These are phyloP conservation scores for Pythium apleroticum DNA, from an alignment of 352 stramenopile species.

Conservation along the genomic window DNA sequence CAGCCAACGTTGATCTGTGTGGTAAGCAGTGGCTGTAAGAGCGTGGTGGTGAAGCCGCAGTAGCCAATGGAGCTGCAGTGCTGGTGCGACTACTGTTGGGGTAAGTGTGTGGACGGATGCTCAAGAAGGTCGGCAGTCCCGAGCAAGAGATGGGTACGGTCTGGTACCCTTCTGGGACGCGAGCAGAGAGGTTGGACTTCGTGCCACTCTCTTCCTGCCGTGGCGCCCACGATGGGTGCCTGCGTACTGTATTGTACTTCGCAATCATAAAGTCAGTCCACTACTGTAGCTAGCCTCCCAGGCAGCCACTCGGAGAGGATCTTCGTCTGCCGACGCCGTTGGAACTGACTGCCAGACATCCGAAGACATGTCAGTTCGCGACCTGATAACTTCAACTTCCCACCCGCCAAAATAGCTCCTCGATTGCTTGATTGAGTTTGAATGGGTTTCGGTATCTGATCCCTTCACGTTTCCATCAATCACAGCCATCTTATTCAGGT, in stretches of 20 bases:
- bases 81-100: no score
- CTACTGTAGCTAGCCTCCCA: not conserved
- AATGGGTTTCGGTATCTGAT: conserved; percentile 22
- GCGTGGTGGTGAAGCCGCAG: no score
- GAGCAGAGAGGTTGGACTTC: no score
- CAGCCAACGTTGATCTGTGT: not conserved
- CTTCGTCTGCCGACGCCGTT: not conserved
- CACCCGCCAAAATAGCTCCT: conserved; percentile 10
- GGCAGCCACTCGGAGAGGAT: not conserved
- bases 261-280: no score
- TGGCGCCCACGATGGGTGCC: no score
- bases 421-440: not conserved
- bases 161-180: no score
- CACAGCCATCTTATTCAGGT: conserved; percentile 18
- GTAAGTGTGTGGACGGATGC: no score
- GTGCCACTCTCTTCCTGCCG: no score
- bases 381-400: conserved; percentile 19
- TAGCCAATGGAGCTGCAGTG: no score
- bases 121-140: no score
- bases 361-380: not conserved
- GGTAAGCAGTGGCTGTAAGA: not conserved
- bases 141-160: no score
- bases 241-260: no score
- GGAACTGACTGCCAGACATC: not conserved
- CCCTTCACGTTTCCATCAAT: conserved; percentile 18